Evolutionary conservation across 371 early-diverging fungal species (phyloP).

Genomic region (Apophysomyces variabilis): DNA sequence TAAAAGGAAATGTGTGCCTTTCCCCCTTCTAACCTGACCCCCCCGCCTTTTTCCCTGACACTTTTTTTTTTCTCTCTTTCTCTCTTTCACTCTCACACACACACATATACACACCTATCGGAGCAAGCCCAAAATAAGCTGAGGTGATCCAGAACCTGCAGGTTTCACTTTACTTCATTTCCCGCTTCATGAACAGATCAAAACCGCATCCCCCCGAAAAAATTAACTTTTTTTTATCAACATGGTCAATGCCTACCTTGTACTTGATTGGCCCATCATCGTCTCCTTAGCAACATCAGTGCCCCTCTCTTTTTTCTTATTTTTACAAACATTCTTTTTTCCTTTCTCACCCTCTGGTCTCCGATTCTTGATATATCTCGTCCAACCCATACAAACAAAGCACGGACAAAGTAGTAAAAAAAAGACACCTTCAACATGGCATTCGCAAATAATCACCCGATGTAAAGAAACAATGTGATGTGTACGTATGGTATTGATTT

Average conservation of each 20-base stretch:
- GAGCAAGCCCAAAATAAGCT: neutral
- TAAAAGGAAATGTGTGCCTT: neutral
- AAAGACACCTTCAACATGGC: neutral
- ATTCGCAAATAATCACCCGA: neutral
- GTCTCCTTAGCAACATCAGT: constrained; percentile 1
- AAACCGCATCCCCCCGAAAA: neutral
- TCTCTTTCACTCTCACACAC: no score
- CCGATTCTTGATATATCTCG: neutral
- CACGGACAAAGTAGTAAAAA: no score
- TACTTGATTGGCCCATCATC: neutral
- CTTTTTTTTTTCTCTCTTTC: neutral
- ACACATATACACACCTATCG: neutral
- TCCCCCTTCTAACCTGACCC: neutral
- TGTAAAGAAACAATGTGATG: neutral
- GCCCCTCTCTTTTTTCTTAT: neutral
- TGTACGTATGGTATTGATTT: neutral
- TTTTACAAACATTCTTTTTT: constrained; percentile 1
- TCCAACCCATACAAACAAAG: no score
- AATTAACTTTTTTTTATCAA: neutral
- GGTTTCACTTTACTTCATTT: constrained; percentile 7
- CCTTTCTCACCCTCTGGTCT: constrained; percentile 7
- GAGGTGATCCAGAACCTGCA: constrained; percentile 5
- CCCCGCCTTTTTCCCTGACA: neutral
- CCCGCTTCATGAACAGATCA: constrained; percentile 3
- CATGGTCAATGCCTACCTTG: neutral